Evolutionary conservation across 148 eudicot genomes (phyloP).

Genomic region (Gaultheria prostrata): DNA sequence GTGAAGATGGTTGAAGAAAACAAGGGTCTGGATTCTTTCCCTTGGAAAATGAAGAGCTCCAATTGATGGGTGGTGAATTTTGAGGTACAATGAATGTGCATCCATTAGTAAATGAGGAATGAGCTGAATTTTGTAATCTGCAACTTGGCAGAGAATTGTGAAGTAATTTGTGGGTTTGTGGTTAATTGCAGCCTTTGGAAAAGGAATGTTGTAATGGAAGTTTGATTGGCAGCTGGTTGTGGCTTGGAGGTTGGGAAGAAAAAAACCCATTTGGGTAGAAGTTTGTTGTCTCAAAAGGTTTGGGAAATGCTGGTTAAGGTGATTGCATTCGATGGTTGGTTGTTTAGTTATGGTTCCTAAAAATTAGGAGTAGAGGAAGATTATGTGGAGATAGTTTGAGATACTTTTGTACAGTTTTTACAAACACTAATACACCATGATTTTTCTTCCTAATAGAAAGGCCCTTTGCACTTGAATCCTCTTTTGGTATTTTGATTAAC

Average conservation of each 20-base stretch:
- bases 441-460: neutral
- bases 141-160: neutral
- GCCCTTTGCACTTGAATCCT: neutral
- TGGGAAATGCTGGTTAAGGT: neutral
- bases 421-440: conserved; percentile 5
- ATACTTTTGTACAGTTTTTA: conserved; percentile 11
- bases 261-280: neutral
- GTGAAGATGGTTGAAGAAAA: neutral
- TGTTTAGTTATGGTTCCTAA: neutral
- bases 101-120: neutral
- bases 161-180: neutral
- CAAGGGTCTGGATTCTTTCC: neutral
- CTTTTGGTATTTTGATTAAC: neutral
- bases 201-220: neutral
- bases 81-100: conserved; percentile 1
- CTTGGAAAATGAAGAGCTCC: neutral
- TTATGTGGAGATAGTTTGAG: conserved; percentile 1
- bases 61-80: neutral
- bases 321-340: neutral
- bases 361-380: neutral
- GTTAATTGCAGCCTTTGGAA: neutral
- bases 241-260: neutral
- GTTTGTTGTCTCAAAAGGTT: neutral
- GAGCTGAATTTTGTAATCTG: neutral
- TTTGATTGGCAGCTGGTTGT: conserved; percentile 10